These are phyloP conservation scores for Hyaloperonospora brassicae DNA, from an alignment of 352 stramenopile species.

Conservation along the genomic window DNA sequence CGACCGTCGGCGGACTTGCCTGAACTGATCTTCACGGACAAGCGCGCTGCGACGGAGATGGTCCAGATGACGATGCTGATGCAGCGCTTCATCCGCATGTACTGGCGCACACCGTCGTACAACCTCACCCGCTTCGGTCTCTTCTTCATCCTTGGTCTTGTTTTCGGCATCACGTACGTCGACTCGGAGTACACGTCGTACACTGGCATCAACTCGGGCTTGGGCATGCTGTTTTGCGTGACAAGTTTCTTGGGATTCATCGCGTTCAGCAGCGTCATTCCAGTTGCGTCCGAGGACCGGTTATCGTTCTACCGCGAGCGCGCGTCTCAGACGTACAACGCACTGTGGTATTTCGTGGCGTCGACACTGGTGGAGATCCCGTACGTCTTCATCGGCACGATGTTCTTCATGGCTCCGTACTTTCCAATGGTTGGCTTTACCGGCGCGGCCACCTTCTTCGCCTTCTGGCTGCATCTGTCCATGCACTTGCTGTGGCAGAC, in stretches of 20 bases:
- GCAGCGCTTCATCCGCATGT: slow-evolving; percentile 47
- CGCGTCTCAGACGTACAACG: slow-evolving; percentile 44
- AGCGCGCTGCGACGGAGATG: slow-evolving; percentile 19
- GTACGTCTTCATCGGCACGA: slow-evolving; percentile 38
- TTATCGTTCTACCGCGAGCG: slow-evolving; percentile 85
- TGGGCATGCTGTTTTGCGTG: slow-evolving; percentile 58
- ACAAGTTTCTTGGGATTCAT: slow-evolving; percentile 64
- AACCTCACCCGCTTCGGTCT: slow-evolving; percentile 37
- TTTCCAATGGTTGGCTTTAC: slow-evolving; percentile 22
- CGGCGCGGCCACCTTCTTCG: slow-evolving; percentile 7
- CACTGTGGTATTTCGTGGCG: slow-evolving; percentile 20
- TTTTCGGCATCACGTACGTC: slow-evolving; percentile 22
- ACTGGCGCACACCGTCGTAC: slow-evolving; percentile 53
- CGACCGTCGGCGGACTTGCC: slow-evolving; percentile 21
- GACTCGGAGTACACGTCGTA: slow-evolving; percentile 19
- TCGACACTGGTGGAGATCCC: slow-evolving; percentile 18
- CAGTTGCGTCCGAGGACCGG: slow-evolving; percentile 63
- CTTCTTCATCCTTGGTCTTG: slow-evolving; percentile 14
- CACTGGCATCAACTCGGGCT: slow-evolving; percentile 22
- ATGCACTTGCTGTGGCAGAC: slow-evolving; percentile 16
- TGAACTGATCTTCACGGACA: slow-evolving; percentile 27
- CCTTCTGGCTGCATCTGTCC: slow-evolving; percentile 14
- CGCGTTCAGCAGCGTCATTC: slow-evolving; percentile 52
- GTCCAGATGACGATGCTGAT: slow-evolving; percentile 33
- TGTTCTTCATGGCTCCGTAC: slow-evolving; percentile 15